Conservation (phyloP, 306 rosid species). For the Prunus kanzakura region DNA sequence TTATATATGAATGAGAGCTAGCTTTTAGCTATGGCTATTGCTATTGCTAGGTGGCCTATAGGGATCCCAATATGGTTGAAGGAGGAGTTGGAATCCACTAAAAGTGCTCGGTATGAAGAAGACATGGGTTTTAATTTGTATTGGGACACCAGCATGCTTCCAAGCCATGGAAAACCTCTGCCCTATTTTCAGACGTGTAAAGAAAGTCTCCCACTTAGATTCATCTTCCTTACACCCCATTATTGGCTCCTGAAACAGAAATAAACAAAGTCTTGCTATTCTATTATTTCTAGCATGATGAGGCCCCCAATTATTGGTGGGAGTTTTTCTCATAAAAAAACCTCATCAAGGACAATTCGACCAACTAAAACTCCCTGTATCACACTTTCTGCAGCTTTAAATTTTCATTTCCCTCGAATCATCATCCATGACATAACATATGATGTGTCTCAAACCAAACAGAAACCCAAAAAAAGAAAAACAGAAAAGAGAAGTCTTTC, state of each 20-base stretch:
- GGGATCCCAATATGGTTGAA: constrained; percentile 56
- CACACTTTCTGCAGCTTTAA: not conserved
- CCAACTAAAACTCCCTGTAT: constrained; percentile 20
- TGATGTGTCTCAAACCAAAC: not conserved
- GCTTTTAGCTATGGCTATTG: not conserved
- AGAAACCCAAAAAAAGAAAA: not conserved
- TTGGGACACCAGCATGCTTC: constrained; percentile 54
- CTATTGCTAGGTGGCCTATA: not conserved
- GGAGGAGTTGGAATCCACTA: constrained; percentile 98
- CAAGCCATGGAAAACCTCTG: constrained; percentile 33
- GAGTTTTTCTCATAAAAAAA: not conserved
- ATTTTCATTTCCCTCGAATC: not conserved
- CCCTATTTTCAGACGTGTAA: constrained; percentile 55
- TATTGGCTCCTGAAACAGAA: constrained; percentile 42
- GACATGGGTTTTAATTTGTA: constrained; percentile 39
- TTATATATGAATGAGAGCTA: not conserved
- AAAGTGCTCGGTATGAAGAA: constrained; percentile 57
- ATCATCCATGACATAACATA: not conserved
- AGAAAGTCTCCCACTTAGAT: constrained; percentile 46
- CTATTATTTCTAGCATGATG: not conserved
- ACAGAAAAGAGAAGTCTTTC: too few species aligned
- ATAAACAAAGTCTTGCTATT: constrained; percentile 21
- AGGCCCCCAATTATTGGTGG: constrained; percentile 52
- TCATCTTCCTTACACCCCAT: constrained; percentile 30
- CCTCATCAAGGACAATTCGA: not conserved